Evolutionary conservation across 2,329 filamentous ascomycete genomes (phyloP).

Genomic region (Ceratocystis alfenasii): DNA sequence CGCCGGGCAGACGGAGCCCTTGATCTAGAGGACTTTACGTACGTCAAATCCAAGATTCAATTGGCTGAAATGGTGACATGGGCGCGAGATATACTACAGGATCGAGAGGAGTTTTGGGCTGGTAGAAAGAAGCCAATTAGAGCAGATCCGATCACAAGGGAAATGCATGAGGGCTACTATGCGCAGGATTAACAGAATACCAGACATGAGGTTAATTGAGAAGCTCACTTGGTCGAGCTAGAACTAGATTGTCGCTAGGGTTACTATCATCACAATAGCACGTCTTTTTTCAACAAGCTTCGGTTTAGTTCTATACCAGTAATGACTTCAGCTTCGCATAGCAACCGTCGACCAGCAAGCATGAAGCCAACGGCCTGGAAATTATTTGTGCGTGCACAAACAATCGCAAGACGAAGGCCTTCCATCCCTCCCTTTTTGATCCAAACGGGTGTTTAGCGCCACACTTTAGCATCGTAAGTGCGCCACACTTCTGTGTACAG

Average conservation of each 20-base stretch:
- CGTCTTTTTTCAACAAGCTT: neutral
- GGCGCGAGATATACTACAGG: constrained; percentile 63
- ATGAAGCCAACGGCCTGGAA: neutral
- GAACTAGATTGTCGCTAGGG: neutral
- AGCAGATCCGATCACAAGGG: constrained; percentile 12
- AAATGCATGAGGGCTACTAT: constrained; percentile 39
- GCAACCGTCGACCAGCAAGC: neutral
- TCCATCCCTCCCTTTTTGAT: neutral
- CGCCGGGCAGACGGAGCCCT: constrained; percentile 50
- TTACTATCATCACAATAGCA: neutral
- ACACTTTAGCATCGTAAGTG: neutral
- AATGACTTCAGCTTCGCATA: neutral
- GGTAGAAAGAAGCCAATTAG: constrained; percentile 28
- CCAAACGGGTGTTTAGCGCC: neutral
- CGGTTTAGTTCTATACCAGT: neutral
- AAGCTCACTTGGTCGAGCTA: neutral
- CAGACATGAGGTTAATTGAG: neutral
- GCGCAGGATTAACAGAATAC: constrained; percentile 1
- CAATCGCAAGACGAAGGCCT: neutral
- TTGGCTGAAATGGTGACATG: constrained; percentile 70
- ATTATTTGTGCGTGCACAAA: neutral
- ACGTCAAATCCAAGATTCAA: constrained; percentile 60
- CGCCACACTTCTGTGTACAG: neutral
- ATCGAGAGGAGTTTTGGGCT: constrained; percentile 64
- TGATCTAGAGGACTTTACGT: constrained; percentile 77